Evolutionary conservation across 2,329 filamentous ascomycete genomes (phyloP).

Genomic region (Coniochaeta ligniaria): DNA sequence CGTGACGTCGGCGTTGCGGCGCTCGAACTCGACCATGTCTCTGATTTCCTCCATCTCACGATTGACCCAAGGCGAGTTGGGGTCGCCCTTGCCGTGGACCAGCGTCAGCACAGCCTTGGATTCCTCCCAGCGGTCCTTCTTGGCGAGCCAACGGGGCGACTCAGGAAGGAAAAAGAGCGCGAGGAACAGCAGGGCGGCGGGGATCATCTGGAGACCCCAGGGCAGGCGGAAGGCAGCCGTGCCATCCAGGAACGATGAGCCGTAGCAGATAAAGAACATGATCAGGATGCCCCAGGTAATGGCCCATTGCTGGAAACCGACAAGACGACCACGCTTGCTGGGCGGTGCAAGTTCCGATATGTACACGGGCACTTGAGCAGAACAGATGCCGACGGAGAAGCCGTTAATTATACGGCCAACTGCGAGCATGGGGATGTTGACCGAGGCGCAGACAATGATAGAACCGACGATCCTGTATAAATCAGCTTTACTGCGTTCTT

Average conservation of each 20-base stretch:
- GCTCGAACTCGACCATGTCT: conserved; percentile 67
- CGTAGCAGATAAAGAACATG: conserved; percentile 42
- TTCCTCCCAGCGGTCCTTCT: conserved; percentile 39
- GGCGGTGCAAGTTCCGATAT: conserved; percentile 55
- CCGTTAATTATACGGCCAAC: conserved; percentile 66
- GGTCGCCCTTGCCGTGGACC: conserved; percentile 59
- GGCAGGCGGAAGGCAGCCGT: conserved; percentile 41
- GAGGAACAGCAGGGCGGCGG: conserved; percentile 31
- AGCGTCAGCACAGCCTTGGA: conserved; percentile 39
- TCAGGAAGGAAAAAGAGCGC: conserved; percentile 37
- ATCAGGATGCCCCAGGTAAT: conserved; percentile 40
- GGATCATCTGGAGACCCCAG: conserved; percentile 40
- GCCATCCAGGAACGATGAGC: conserved; percentile 32
- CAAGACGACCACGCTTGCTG: conserved; percentile 34
- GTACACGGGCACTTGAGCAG: conserved; percentile 65
- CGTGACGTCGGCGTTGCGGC: conserved; percentile 58
- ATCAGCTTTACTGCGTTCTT: background rate
- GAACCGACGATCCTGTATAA: conserved; percentile 38
- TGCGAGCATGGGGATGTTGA: conserved; percentile 51
- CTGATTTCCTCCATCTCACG: conserved; percentile 67
- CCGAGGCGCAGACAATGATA: conserved; percentile 33
- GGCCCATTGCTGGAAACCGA: conserved; percentile 36
- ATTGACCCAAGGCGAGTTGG: conserved; percentile 56
- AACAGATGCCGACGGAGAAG: conserved; percentile 64
- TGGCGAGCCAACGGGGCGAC: conserved; percentile 44